Percentiles rank a stretch among this genome's conserved stretches.
These are phyloP conservation scores for Macrocybe gigantea DNA, from an alignment of 768 basidiomycete species.

Conservation along the genomic window DNA sequence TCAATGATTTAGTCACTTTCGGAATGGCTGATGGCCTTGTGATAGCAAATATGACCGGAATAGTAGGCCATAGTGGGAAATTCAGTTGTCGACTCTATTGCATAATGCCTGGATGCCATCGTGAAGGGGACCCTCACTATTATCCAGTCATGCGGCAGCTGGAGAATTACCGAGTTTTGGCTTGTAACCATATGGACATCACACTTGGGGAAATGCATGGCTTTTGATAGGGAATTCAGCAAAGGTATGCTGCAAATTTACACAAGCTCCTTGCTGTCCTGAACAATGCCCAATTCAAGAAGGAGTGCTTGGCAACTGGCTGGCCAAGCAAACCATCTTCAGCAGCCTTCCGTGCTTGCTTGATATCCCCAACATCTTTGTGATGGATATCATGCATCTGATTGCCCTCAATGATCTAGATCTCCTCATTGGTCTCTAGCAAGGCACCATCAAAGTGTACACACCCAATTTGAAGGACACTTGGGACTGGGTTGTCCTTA, in stretches of 20 bases:
- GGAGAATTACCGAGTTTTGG: conserved; percentile 12
- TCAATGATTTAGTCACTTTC: conserved; percentile 9
- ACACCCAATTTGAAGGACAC: conserved; percentile 1
- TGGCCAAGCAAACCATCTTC: neutral
- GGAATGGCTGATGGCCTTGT: conserved; percentile 25
- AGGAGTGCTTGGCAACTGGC: neutral
- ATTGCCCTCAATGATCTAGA: conserved; percentile 22
- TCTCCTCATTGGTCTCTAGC: conserved; percentile 28
- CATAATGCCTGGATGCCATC: conserved; percentile 16
- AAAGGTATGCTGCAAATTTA: neutral
- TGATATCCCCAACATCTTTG: neutral
- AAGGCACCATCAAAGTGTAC: conserved; percentile 21
- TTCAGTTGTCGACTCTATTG: conserved; percentile 26
- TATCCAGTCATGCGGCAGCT: conserved; percentile 19
- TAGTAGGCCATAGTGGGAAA: conserved; percentile 20
- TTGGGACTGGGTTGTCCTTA: conserved; percentile 6
- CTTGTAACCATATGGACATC: conserved; percentile 16
- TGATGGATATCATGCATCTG: neutral
- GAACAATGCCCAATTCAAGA: neutral
- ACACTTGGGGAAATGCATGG: neutral
- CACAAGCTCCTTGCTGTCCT: neutral
- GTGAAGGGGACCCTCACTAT: conserved; percentile 15
- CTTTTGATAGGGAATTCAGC: neutral
- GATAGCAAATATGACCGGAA: conserved; percentile 15
- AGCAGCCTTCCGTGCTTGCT: neutral